Evolutionary conservation across 179 eudicot species (phyloP), one percentile per base, ranked within the genome.

Genomic region (Sideroxylon spinosum): DNA sequence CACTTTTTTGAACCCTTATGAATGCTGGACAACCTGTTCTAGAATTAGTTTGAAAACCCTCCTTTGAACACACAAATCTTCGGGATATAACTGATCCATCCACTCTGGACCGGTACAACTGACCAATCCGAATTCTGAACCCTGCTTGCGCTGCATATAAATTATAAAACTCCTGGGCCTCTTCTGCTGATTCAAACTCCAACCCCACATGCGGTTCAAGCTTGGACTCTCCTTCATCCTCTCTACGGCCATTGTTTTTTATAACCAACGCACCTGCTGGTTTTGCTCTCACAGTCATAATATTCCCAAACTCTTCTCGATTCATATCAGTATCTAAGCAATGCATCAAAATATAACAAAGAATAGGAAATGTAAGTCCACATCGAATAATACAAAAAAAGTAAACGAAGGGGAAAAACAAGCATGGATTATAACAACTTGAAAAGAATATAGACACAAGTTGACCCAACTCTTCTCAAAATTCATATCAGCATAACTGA

Each of bases 11-110:
- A 71, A 88, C 91, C 73, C 91, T 84, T 80, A 88, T 86, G 72
- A 88, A 86, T 14, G 91, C 89, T 7, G 87, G 86, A 73, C 91
- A 88, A 72, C 91, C 91, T 14, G 91, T 88, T 82, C 91, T 84
- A 49, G 83, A 74, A 60, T 78, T 81, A 23, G 90, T 87, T 76
- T 87, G 90, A 65, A 86, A 88, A 16, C 91, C 91, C 80, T 88
- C 91, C 73, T 84, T 88, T 16, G 91, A 86, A 81, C 91, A 88
- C 61, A 88, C 91, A 70, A 84, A 88, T 81, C 86, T 78, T 29
- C 91, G 82, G 59, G 89, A 86, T 77, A 84, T 77, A 72, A 88
- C 89, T 14, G 86, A 49, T 9, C 91, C 91, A 25, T 88, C 89
- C 32, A 79, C 83, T 78, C 91, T 81, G 68, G 91, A 88, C 57